These are phyloP conservation scores for Trifolium subterraneum DNA, from an alignment of 306 rosid genomes.

Conservation along the genomic window DNA sequence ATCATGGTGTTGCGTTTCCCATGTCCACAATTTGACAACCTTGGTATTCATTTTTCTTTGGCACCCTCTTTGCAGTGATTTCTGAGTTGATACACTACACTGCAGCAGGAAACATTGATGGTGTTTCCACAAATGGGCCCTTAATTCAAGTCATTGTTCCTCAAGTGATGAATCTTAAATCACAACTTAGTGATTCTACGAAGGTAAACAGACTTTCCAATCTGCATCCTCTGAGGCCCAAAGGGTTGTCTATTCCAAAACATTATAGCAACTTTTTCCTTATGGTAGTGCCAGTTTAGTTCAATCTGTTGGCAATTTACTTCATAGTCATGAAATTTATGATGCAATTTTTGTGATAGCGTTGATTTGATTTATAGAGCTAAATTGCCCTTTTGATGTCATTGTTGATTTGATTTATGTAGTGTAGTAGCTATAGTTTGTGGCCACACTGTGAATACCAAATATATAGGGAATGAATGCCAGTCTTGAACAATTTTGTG, in stretches of 20 bases:
- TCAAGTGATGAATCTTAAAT: constrained; percentile 88
- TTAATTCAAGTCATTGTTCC: constrained; percentile 96
- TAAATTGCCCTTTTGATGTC: neutral
- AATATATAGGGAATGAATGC: constrained; percentile 26
- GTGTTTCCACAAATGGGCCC: constrained; percentile 80
- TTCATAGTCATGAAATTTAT: constrained; percentile 9
- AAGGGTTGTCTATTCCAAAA: constrained; percentile 19
- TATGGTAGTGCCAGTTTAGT: constrained; percentile 8
- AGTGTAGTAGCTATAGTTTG: constrained; percentile 17
- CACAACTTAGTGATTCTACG: constrained; percentile 89
- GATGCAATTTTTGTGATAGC: neutral
- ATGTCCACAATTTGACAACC: constrained; percentile 3
- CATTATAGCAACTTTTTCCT: neutral
- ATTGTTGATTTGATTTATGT: constrained; percentile 26
- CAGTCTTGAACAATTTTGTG: neutral
- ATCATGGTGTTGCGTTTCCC: constrained; percentile 17
- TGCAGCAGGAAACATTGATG: constrained; percentile 69
- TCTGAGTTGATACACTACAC: constrained; percentile 98
- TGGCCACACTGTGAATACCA: constrained; percentile 2
- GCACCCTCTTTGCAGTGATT: constrained; percentile 69
- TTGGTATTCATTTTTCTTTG: constrained; percentile 8
- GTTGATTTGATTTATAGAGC: constrained; percentile 28
- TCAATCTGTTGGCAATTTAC: neutral
- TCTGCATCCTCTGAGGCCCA: constrained; percentile 15
- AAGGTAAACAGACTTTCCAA: constrained; percentile 66